A percentile compares a stretch with the other conserved stretches of the same genome.
These are phyloP conservation scores for Sporothrix brasiliensis DNA, from an alignment of 2,329 filamentous ascomycete species.

Conservation along the genomic window DNA sequence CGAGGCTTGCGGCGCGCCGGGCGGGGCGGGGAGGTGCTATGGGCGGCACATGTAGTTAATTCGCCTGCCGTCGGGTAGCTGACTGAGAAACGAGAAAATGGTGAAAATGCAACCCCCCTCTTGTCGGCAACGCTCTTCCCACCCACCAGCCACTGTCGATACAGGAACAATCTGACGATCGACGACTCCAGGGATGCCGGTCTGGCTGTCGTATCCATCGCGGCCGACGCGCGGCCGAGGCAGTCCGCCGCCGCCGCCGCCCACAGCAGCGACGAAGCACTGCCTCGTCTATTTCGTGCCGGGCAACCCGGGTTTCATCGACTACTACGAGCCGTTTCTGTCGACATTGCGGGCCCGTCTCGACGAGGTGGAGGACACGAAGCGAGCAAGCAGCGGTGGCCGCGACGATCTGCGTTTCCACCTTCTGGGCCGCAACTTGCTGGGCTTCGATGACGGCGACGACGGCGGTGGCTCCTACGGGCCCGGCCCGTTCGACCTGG, in stretches of 20 bases:
- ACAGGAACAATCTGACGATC: neutral
- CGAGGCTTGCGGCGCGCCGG: constrained; percentile 4
- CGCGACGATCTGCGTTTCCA: constrained; percentile 49
- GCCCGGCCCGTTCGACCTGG: constrained; percentile 54
- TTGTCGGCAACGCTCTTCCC: neutral
- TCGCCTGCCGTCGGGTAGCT: neutral
- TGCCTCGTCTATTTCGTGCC: constrained; percentile 70
- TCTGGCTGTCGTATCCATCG: constrained; percentile 35
- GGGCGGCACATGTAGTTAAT: neutral
- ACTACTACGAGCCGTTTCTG: constrained; percentile 72
- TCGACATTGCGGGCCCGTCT: constrained; percentile 59
- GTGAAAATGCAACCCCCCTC: too few species aligned
- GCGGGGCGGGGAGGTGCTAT: constrained; percentile 1
- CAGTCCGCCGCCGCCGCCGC: neutral
- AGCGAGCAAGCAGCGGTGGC: constrained; percentile 26
- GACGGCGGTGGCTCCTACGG: constrained; percentile 49
- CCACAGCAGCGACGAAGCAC: constrained; percentile 24
- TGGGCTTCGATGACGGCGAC: constrained; percentile 61
- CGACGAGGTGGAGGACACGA: constrained; percentile 45
- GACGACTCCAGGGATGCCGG: constrained; percentile 26
- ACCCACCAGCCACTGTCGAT: too few species aligned
- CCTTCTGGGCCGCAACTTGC: constrained; percentile 60
- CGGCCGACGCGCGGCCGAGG: neutral
- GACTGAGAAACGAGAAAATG: neutral
- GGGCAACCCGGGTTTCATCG: constrained; percentile 75